Conservation (phyloP, 2,329 filamentous ascomycete genomes). For the Talaromyces sp. region DNA sequence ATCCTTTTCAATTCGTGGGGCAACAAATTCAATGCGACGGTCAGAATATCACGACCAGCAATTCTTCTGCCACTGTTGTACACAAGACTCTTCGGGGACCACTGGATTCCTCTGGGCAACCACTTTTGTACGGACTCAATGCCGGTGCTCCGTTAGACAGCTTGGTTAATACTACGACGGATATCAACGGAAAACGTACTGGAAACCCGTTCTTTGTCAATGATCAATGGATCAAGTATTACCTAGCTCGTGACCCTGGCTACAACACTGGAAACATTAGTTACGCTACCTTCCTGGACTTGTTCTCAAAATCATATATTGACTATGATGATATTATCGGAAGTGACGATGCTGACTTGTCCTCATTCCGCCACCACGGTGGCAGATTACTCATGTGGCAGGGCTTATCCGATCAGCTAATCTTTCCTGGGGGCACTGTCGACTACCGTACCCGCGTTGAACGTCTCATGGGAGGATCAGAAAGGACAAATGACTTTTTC, state of each 20-base stretch:
- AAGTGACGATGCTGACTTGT: constrained; percentile 33
- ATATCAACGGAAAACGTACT: constrained; percentile 17
- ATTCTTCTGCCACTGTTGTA: constrained; percentile 23
- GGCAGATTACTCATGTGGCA: constrained; percentile 43
- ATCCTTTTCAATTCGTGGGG: constrained; percentile 18
- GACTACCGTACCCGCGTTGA: constrained; percentile 33
- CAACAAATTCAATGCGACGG: constrained; percentile 15
- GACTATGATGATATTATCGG: constrained; percentile 32
- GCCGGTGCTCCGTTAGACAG: constrained; percentile 20
- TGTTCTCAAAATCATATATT: constrained; percentile 20
- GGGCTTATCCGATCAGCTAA: constrained; percentile 35
- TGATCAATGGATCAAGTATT: constrained; percentile 28
- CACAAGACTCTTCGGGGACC: constrained; percentile 27
- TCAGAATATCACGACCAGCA: constrained; percentile 18
- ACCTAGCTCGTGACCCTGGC: constrained; percentile 25
- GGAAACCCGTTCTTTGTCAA: constrained; percentile 24
- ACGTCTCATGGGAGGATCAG: constrained; percentile 15
- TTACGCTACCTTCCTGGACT: constrained; percentile 17
- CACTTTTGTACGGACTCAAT: constrained; percentile 30
- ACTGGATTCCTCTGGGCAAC: constrained; percentile 13
- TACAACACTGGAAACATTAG: constrained; percentile 27
- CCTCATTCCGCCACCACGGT: constrained; percentile 27
- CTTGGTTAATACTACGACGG: constrained; percentile 22
- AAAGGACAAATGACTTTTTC: constrained; percentile 26
- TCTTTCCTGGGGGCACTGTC: constrained; percentile 29